Percentiles rank a stretch among this genome's conserved stretches.
Evolutionary conservation across 164 flowering plant genomes (phyloP).

Genomic region (Pachysandra terminalis): DNA sequence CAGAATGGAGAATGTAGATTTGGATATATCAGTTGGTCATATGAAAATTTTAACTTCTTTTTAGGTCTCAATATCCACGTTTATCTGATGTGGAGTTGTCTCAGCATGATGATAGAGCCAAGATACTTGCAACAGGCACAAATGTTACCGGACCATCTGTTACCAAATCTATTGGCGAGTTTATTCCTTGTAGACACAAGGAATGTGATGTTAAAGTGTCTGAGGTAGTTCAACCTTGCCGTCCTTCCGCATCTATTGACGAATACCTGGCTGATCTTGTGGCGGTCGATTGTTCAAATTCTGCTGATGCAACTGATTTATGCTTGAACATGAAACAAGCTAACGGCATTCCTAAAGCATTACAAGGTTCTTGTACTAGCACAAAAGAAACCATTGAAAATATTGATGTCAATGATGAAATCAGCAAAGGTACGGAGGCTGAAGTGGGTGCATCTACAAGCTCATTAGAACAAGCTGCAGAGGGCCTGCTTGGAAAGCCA

Average conservation of each 20-base stretch:
- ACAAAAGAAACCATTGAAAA: slow-evolving; percentile 1
- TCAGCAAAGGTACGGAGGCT: not conserved
- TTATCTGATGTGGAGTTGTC: slow-evolving; percentile 18
- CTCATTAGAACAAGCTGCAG: slow-evolving; percentile 14
- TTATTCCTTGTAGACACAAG: slow-evolving; percentile 17
- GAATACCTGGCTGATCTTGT: slow-evolving; percentile 36
- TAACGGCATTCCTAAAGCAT: slow-evolving; percentile 13
- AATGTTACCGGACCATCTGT: slow-evolving; percentile 9
- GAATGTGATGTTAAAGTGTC: no score
- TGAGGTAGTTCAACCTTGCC: slow-evolving; percentile 15
- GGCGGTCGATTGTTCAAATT: slow-evolving; percentile 22
- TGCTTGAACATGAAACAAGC: slow-evolving; percentile 19
- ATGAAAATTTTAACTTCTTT: slow-evolving; percentile 2
- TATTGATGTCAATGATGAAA: slow-evolving; percentile 5
- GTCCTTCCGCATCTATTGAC: slow-evolving; percentile 34
- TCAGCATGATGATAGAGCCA: slow-evolving; percentile 8
- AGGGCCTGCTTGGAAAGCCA: slow-evolving; percentile 13
- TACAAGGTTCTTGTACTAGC: slow-evolving; percentile 11
- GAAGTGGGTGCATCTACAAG: slow-evolving; percentile 5
- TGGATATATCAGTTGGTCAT: not conserved
- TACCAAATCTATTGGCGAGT: not conserved
- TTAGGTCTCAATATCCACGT: slow-evolving; percentile 23
- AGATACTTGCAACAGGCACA: slow-evolving; percentile 8
- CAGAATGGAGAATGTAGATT: not conserved
- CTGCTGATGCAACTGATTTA: slow-evolving; percentile 11